Conservation (phyloP, 2,329 filamentous ascomycete genomes). For the Pestalotiopsis sp. region DNA sequence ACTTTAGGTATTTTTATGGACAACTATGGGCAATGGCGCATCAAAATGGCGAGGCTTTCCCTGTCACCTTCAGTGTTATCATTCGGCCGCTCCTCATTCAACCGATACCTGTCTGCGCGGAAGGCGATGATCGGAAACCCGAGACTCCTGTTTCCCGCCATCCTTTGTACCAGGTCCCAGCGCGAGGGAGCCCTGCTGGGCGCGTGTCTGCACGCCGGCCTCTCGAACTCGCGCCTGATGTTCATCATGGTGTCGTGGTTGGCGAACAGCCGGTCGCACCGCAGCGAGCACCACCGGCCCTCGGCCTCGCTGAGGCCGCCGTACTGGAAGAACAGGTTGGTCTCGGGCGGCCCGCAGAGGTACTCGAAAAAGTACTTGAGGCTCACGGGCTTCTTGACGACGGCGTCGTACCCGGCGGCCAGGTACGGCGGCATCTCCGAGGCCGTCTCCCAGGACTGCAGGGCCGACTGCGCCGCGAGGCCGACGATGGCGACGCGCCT, state of each 20-base stretch:
- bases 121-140: too few relatives aligned
- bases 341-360: conserved; percentile 10
- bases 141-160: too few relatives aligned
- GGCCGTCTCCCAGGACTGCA: too few relatives aligned
- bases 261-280: neutral
- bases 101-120: too few relatives aligned
- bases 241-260: neutral
- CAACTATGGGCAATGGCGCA: neutral
- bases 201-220: neutral
- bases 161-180: neutral
- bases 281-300: neutral
- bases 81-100: too few relatives aligned
- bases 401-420: conserved; percentile 2
- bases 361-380: neutral
- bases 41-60: neutral
- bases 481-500: conserved; percentile 4
- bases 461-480: neutral
- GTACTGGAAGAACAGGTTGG: conserved; percentile 11
- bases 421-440: neutral
- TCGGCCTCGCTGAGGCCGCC: conserved; percentile 4
- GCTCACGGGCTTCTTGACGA: neutral
- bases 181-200: neutral
- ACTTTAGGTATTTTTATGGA: neutral
- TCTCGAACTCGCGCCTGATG: too few relatives aligned
- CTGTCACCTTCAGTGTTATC: neutral